Evolutionary conservation across 768 basidiomycete species (phyloP).

Genomic region (Sporobolomyces phaffii): DNA sequence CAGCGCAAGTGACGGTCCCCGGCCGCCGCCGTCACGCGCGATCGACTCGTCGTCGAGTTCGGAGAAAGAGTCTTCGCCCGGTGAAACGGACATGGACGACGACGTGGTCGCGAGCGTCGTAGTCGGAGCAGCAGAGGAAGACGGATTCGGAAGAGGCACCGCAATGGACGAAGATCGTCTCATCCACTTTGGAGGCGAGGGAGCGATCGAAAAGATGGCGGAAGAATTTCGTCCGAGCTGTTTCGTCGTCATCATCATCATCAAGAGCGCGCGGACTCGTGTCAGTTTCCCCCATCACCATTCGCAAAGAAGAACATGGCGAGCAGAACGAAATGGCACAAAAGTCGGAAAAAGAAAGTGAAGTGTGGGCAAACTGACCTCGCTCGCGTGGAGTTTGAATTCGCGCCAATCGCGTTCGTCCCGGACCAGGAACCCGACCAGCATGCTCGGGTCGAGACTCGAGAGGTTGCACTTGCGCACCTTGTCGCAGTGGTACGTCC

Average conservation of each 20-base stretch:
- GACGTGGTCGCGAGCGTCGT: too few relatives aligned
- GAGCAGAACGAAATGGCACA: too few relatives aligned
- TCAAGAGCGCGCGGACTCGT: too few relatives aligned
- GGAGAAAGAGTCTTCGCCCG: constrained; percentile 9
- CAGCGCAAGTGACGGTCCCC: too few relatives aligned
- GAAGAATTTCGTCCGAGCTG: constrained; percentile 53
- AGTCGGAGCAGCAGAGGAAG: too few relatives aligned
- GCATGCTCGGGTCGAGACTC: constrained; percentile 92
- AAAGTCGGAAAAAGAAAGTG: background rate
- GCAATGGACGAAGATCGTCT: constrained; percentile 16
- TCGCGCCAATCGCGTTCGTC: constrained; percentile 82
- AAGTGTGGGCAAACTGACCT: constrained; percentile 51
- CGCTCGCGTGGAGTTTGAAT: constrained; percentile 62
- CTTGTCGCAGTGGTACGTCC: constrained; percentile 93
- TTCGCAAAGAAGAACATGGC: too few relatives aligned
- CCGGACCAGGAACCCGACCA: constrained; percentile 81
- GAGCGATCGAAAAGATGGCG: constrained; percentile 76
- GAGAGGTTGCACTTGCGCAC: constrained; percentile 89
- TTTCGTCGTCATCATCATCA: too few relatives aligned
- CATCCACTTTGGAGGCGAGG: constrained; percentile 76
- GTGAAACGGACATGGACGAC: constrained; percentile 45
- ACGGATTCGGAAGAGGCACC: background rate
- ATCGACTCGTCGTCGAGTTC: constrained; percentile 12
- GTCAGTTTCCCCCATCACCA: constrained; percentile 11
- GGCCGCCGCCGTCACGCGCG: too few relatives aligned